A percentile compares a stretch with the other conserved stretches of the same genome.
Conservation (phyloP, 768 basidiomycete genomes). For the Serendipita vermifera region DNA sequence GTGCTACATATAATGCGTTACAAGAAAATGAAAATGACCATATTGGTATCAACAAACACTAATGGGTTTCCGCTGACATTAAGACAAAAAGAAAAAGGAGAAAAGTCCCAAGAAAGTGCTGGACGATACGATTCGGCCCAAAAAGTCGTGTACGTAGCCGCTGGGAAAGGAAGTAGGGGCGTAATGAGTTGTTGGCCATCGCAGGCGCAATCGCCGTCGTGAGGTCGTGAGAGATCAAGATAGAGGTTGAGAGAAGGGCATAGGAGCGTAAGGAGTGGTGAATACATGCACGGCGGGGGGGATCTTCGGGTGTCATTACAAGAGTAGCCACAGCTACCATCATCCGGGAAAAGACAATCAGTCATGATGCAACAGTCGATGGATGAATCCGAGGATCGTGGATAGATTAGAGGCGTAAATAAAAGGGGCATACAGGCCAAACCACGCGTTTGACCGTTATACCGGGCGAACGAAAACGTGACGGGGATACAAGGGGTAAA, state of each 20-base stretch:
- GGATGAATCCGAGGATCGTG: not conserved
- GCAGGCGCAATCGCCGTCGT: not conserved
- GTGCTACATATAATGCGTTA: too few relatives aligned
- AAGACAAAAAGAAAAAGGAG: too few relatives aligned
- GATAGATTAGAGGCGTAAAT: not conserved
- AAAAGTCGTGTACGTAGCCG: not conserved
- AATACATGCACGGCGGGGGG: not conserved
- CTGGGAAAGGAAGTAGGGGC: not conserved
- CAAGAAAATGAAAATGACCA: too few relatives aligned
- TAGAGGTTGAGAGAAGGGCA: not conserved
- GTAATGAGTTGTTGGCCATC: not conserved
- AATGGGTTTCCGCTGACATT: too few relatives aligned
- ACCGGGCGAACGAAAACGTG: too few relatives aligned
- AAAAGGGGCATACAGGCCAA: not conserved
- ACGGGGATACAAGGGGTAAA: not conserved
- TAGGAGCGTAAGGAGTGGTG: not conserved
- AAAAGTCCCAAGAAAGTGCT: too few relatives aligned
- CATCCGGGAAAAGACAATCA: too few relatives aligned
- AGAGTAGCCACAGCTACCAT: not conserved
- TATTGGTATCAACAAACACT: too few relatives aligned
- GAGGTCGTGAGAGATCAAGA: not conserved
- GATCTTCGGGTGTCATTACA: conserved; percentile 1
- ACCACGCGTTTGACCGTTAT: too few relatives aligned
- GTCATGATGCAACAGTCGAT: not conserved
- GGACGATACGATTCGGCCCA: too few relatives aligned